Percentiles rank a stretch among this genome's conserved stretches.
phyloP scores from a whole-genome alignment of 305 asterid genomes.

The Nicotiana rustica region DNA sequence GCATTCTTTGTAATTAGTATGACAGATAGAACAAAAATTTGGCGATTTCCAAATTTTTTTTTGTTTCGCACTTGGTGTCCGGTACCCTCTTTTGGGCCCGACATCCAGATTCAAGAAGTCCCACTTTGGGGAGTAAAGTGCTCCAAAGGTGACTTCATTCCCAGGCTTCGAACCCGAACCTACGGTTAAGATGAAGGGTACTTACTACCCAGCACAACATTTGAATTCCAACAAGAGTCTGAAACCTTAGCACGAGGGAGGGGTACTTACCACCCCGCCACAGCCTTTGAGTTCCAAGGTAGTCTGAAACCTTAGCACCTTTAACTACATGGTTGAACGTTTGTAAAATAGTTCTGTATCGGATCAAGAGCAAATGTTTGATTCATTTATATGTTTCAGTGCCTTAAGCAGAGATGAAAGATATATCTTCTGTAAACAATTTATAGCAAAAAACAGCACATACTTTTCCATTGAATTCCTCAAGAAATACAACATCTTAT shows the following conservation, averaged over 20 bases:
- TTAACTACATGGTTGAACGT: background rate
- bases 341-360: background rate
- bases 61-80: too few relatives aligned
- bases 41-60: background rate
- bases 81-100: too few relatives aligned
- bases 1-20: background rate
- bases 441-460: conserved; percentile 24
- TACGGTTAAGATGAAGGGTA: too few relatives aligned
- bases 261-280: too few relatives aligned
- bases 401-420: background rate
- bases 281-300: background rate
- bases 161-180: too few relatives aligned
- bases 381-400: background rate
- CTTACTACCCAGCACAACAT: too few relatives aligned
- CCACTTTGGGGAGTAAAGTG: too few relatives aligned
- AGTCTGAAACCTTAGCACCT: conserved; percentile 18
- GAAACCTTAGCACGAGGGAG: background rate
- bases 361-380: background rate
- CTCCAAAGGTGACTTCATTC: too few relatives aligned
- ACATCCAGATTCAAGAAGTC: too few relatives aligned
- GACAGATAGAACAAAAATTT: background rate
- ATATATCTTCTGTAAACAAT: too few relatives aligned
- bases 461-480: conserved; percentile 12
- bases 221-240: background rate
- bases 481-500: background rate